Percentiles rank a stretch among this genome's conserved stretches.
Conservation (phyloP, 495 filamentous ascomycete species). For the Thermothielavioides terrestris region DNA sequence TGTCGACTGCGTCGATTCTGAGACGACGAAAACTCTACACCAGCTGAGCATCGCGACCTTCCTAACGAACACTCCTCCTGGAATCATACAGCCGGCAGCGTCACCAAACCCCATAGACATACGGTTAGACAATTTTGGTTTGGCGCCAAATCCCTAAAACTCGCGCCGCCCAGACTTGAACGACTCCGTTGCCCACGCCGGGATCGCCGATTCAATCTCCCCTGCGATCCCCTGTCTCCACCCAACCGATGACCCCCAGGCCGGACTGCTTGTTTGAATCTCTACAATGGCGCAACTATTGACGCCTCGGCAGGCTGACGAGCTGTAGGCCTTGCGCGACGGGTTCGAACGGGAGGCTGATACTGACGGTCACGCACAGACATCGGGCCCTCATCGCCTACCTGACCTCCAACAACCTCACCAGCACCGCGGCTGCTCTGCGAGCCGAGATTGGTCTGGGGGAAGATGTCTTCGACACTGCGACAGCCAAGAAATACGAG, state of each 20-base stretch:
- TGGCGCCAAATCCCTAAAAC: not conserved
- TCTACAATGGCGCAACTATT: slow-evolving; percentile 65
- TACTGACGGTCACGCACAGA: slow-evolving; percentile 39
- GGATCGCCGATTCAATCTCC: slow-evolving; percentile 9
- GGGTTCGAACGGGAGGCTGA: not conserved
- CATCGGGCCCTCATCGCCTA: slow-evolving; percentile 90
- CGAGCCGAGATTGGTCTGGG: slow-evolving; percentile 56
- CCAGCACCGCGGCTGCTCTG: slow-evolving; percentile 57
- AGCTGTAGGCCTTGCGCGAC: slow-evolving; percentile 57
- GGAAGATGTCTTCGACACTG: slow-evolving; percentile 61
- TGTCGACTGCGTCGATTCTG: not conserved
- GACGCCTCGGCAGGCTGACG: slow-evolving; percentile 72
- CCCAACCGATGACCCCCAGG: no score
- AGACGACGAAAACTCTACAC: not conserved
- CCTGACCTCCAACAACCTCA: slow-evolving; percentile 61
- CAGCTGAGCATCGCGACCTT: not conserved
- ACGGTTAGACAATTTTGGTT: not conserved
- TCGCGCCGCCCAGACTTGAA: not conserved
- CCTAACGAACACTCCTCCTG: not conserved
- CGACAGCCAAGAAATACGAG: slow-evolving; percentile 80
- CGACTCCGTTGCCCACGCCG: not conserved
- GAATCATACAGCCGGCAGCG: not conserved
- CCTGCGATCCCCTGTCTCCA: slow-evolving; percentile 9
- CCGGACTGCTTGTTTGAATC: no score
- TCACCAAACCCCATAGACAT: not conserved